Evolutionary conservation across 805 yeast genomes (phyloP).

Genomic region (Tetrapisispora namnaoensis): DNA sequence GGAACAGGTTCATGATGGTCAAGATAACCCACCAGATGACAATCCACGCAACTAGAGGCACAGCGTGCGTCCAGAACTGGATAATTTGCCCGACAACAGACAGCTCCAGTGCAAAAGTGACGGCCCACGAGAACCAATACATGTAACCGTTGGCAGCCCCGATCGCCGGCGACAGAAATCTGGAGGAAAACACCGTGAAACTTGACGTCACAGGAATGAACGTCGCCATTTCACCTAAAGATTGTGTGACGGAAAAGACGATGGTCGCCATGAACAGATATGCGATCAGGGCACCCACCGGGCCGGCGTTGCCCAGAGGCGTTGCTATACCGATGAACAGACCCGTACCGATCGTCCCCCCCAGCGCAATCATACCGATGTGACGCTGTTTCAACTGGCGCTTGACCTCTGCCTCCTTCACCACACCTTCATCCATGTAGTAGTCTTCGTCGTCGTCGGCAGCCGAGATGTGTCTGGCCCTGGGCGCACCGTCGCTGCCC

Average conservation of each 20-base stretch:
- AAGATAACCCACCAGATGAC: conserved; percentile 52
- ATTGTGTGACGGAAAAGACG: conserved; percentile 58
- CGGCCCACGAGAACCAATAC: conserved; percentile 73
- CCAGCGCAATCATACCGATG: conserved; percentile 66
- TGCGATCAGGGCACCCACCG: conserved; percentile 56
- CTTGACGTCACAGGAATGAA: conserved; percentile 59
- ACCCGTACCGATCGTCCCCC: conserved; percentile 77
- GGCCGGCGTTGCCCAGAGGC: conserved; percentile 52
- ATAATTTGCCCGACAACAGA: conserved; percentile 62
- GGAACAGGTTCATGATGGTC: conserved; percentile 47
- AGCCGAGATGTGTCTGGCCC: neutral
- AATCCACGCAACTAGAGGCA: conserved; percentile 68
- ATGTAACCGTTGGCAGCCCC: conserved; percentile 67
- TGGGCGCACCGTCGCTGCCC: neutral
- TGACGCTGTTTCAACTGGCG: conserved; percentile 58
- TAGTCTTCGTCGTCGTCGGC: conserved; percentile 1
- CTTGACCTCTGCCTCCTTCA: conserved; percentile 38
- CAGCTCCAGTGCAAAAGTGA: conserved; percentile 65
- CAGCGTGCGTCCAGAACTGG: conserved; percentile 56
- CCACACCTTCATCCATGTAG: conserved; percentile 12
- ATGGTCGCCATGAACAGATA: conserved; percentile 57
- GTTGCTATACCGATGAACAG: conserved; percentile 55
- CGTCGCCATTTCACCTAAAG: conserved; percentile 76
- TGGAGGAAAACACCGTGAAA: conserved; percentile 57
- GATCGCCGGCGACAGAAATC: conserved; percentile 59